A percentile compares a stretch with the other conserved stretches of the same genome.
phyloP scores from a whole-genome alignment of 768 basidiomycete genomes.

The Leccinum sublutescens region DNA sequence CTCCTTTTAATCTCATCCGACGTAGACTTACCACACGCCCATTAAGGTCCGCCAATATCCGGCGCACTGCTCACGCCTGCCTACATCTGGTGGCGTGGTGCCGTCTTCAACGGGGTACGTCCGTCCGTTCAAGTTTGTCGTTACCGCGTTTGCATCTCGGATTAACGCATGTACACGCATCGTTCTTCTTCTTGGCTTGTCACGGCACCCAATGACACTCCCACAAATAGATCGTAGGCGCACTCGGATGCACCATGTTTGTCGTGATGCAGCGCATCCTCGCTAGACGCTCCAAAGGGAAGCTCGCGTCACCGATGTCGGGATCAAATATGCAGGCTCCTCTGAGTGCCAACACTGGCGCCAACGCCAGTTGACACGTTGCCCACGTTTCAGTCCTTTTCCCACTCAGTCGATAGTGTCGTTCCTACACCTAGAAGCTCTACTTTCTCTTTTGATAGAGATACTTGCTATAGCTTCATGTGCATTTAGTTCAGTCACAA shows the following conservation, averaged over 20 bases:
- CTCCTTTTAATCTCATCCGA: not conserved
- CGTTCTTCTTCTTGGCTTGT: not conserved
- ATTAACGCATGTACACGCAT: not conserved
- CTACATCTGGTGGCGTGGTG: constrained; percentile 60
- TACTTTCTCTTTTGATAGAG: not conserved
- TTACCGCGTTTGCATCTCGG: not conserved
- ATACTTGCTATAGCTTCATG: not conserved
- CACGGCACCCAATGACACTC: not conserved
- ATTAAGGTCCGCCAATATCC: constrained; percentile 51
- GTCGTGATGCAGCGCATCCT: constrained; percentile 28
- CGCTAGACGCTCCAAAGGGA: constrained; percentile 3
- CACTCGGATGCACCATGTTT: constrained; percentile 27
- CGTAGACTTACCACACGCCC: not conserved
- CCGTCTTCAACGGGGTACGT: constrained; percentile 49
- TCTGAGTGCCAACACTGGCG: not conserved
- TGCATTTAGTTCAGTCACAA: too few relatives aligned
- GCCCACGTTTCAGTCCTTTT: not conserved
- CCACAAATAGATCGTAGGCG: constrained; percentile 18
- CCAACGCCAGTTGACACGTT: not conserved
- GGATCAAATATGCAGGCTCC: not conserved
- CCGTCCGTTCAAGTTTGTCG: constrained; percentile 2
- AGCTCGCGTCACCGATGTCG: not conserved
- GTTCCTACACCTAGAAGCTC: not conserved
- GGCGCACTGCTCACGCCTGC: constrained; percentile 51
- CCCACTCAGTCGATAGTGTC: not conserved